phyloP scores from a whole-genome alignment of 2,329 filamentous ascomycete species.

The Sporothrix protearum region DNA sequence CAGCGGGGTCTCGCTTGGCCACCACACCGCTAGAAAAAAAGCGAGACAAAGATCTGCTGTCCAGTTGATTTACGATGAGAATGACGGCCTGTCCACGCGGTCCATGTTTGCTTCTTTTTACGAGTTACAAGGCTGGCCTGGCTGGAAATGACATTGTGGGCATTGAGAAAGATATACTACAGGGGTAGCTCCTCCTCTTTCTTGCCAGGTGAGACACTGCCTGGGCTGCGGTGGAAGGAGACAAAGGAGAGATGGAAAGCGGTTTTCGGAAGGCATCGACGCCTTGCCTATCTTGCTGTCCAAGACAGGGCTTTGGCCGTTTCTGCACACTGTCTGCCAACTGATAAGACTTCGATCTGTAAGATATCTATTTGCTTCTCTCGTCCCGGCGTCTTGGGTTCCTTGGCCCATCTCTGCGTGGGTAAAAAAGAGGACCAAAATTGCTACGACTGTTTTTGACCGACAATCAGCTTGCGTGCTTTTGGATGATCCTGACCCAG shows the following conservation, averaged over 20 bases:
- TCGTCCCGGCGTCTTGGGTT: neutral
- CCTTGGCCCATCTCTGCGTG: neutral
- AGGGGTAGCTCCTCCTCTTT: neutral
- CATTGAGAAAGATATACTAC: neutral
- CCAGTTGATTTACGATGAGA: neutral
- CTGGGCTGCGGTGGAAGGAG: neutral
- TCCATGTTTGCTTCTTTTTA: neutral
- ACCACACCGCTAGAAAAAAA: slow-evolving; percentile 10
- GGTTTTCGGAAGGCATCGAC: neutral
- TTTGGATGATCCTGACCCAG: slow-evolving; percentile 2
- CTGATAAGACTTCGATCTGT: neutral
- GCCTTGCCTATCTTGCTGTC: neutral
- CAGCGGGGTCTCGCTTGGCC: neutral
- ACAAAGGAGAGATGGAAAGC: neutral
- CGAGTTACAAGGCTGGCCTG: neutral
- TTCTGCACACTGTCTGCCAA: neutral
- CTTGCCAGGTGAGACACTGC: neutral
- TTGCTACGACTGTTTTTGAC: neutral
- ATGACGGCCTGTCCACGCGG: neutral
- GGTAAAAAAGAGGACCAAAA: neutral
- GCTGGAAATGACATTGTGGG: neutral
- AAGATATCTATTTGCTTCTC: no score
- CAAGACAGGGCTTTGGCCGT: neutral
- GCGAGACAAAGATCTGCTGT: neutral
- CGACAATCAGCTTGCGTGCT: slow-evolving; percentile 1